phyloP scores from a whole-genome alignment of 2,329 filamentous ascomycete species.

The Penicillium sp. region DNA sequence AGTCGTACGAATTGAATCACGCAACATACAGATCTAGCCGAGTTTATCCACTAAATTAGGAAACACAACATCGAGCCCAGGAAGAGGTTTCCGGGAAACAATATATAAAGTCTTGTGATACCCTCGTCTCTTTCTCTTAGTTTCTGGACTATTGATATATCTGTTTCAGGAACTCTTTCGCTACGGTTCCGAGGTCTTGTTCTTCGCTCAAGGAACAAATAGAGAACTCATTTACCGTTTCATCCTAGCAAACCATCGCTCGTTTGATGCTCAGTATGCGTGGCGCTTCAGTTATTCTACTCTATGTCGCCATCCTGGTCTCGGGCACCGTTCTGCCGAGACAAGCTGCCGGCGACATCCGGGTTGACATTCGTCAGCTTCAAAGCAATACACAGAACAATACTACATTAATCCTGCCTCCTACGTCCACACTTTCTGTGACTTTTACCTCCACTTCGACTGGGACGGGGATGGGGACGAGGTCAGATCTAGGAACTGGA shows the following conservation, averaged over 20 bases:
- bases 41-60: background rate
- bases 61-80: background rate
- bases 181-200: slow-evolving; percentile 43
- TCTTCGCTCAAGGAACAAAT: slow-evolving; percentile 20
- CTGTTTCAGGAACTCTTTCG: slow-evolving; percentile 45
- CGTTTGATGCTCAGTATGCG: slow-evolving; percentile 21
- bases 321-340: slow-evolving; percentile 19
- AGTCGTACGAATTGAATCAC: slow-evolving; percentile 4
- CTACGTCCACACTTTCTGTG: slow-evolving; percentile 3
- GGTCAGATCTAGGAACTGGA: no score
- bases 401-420: background rate
- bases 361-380: slow-evolving; percentile 9
- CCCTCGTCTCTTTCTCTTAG: background rate
- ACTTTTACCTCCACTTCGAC: background rate
- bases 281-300: slow-evolving; percentile 17
- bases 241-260: slow-evolving; percentile 1
- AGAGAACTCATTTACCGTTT: slow-evolving; percentile 1
- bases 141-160: slow-evolving; percentile 7
- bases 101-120: slow-evolving; percentile 8
- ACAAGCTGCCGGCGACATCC: slow-evolving; percentile 9
- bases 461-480: background rate
- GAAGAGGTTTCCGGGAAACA: background rate
- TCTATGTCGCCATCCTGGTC: slow-evolving; percentile 18
- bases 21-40: slow-evolving; percentile 1
- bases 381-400: background rate